Evolutionary conservation across 2,329 filamentous ascomycete genomes (phyloP), one percentile per base, ranked within the genome.

Genomic region (Rhynchosporium graminicola): DNA sequence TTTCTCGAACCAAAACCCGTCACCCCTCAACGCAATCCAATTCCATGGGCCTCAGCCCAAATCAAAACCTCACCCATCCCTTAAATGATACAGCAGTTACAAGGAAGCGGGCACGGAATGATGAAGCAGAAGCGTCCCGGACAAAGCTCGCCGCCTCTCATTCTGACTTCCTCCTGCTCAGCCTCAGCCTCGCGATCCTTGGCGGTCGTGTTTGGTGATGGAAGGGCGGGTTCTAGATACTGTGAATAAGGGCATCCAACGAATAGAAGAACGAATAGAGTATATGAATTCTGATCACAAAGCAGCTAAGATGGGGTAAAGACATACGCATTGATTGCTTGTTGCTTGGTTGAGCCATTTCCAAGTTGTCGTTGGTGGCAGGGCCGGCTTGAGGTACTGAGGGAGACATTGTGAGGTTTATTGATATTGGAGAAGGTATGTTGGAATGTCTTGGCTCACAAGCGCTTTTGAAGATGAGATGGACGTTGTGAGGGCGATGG

Each of bases 51-150:
- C 33, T 20, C 33, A 20, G 6, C 0, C 33, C 31, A 31, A 15
- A 38, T 9, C 48, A 31, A 20, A 26, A 9, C 13, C 20, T 20
- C n/a, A 46, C 7, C 9, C 12, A 13, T n/a, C 26, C 47, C 12
- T 66, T 63, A 68, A 43, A 69, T 67, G 43, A 71, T 71, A 61
- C 67, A 65, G 6, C 63, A 77, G 13, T 65, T 70, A 13, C 69
- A 68, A 1, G 72, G 75, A 4, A 72, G 73, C 5, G 72, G 75
- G 8, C 63, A 73, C 0, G 74, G 76, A 38, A 77, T 75, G 45
- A 75, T 73, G 63, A 76, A 77, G 69, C 75, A 77, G 61, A 76
- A 76, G 6, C 75, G 70, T 8, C 74, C 75, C 4, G 72, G 74
- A 59, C 76, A 77, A 46, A 58, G 62, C 12, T 72, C 67, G 12